Percentiles rank a stretch among this genome's conserved stretches.
phyloP scores from a whole-genome alignment of 1,284 basidiomycete species.

The Flammula alnicola region DNA sequence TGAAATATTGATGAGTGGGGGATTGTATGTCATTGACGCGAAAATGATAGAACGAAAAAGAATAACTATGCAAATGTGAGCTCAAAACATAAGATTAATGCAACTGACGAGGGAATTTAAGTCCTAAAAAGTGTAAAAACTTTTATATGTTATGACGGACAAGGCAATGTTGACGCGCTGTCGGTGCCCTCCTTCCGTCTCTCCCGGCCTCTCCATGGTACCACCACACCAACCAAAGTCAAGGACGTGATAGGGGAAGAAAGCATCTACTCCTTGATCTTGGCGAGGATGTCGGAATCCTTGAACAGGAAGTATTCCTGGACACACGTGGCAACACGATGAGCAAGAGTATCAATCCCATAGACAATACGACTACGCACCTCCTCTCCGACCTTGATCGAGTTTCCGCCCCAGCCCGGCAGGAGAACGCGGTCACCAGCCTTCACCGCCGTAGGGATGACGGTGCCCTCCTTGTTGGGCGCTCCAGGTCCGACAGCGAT shows the following conservation, averaged over 20 bases:
- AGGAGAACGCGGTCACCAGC: slow-evolving; percentile 92
- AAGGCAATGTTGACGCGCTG: too few relatives aligned
- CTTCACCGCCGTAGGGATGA: slow-evolving; percentile 83
- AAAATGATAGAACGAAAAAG: slow-evolving; percentile 9
- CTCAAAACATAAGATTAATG: slow-evolving; percentile 15
- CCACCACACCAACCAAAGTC: background rate
- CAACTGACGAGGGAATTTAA: slow-evolving; percentile 18
- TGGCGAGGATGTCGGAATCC: slow-evolving; percentile 95
- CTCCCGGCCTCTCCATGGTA: too few relatives aligned
- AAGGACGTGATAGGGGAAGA: too few relatives aligned
- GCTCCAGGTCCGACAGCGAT: slow-evolving; percentile 95
- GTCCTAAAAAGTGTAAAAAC: too few relatives aligned
- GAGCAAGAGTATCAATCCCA: background rate
- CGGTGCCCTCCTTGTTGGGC: slow-evolving; percentile 81
- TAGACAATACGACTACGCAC: slow-evolving; percentile 51
- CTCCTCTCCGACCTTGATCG: slow-evolving; percentile 97
- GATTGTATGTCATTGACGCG: too few relatives aligned
- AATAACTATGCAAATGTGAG: slow-evolving; percentile 14
- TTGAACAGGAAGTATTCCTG: slow-evolving; percentile 97
- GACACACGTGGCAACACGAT: slow-evolving; percentile 15
- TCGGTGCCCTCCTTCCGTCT: too few relatives aligned
- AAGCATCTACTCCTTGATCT: slow-evolving; percentile 84
- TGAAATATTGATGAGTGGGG: slow-evolving; percentile 7
- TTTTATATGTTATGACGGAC: too few relatives aligned
- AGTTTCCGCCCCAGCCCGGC: slow-evolving; percentile 94